These are phyloP conservation scores for Glaciozyma antarctica DNA, from an alignment of 768 basidiomycete species.

Conservation along the genomic window DNA sequence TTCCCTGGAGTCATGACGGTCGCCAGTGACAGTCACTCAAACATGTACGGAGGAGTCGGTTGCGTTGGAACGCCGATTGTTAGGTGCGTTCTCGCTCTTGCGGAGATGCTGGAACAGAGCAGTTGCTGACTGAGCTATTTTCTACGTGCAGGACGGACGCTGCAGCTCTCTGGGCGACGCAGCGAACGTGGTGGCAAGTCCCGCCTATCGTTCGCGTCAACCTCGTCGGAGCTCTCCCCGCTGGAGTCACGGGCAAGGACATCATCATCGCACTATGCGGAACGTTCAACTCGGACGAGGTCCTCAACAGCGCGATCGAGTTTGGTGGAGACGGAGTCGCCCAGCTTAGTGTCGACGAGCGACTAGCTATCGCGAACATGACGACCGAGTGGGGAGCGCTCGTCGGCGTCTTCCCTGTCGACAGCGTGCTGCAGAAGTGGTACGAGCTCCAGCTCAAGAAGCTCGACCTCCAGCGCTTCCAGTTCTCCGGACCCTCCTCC, in stretches of 20 bases:
- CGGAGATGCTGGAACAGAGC: neutral
- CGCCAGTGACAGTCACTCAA: slow-evolving; percentile 42
- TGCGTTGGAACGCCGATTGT: slow-evolving; percentile 97
- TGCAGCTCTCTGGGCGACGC: slow-evolving; percentile 93
- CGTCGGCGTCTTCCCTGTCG: slow-evolving; percentile 88
- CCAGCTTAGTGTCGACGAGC: slow-evolving; percentile 73
- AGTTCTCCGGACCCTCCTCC: slow-evolving; percentile 40
- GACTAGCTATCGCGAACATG: slow-evolving; percentile 91
- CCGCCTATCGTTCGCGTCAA: slow-evolving; percentile 94
- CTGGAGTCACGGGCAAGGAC: slow-evolving; percentile 94
- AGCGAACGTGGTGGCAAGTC: slow-evolving; percentile 99
- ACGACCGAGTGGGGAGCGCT: slow-evolving; percentile 99
- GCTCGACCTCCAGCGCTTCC: slow-evolving; percentile 67
- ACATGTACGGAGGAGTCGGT: slow-evolving; percentile 98
- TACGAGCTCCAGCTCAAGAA: slow-evolving; percentile 66
- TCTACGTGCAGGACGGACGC: slow-evolving; percentile 51
- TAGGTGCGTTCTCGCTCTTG: slow-evolving; percentile 47
- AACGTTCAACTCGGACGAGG: slow-evolving; percentile 90
- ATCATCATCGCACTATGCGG: slow-evolving; percentile 95
- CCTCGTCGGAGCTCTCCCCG: slow-evolving; percentile 64
- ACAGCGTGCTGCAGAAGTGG: slow-evolving; percentile 71
- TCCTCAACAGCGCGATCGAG: slow-evolving; percentile 91
- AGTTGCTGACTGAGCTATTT: neutral
- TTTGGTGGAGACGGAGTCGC: slow-evolving; percentile 82
- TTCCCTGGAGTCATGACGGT: slow-evolving; percentile 93